These are phyloP conservation scores for Leccinum variicolor DNA, from an alignment of 768 basidiomycete genomes.

Conservation along the genomic window DNA sequence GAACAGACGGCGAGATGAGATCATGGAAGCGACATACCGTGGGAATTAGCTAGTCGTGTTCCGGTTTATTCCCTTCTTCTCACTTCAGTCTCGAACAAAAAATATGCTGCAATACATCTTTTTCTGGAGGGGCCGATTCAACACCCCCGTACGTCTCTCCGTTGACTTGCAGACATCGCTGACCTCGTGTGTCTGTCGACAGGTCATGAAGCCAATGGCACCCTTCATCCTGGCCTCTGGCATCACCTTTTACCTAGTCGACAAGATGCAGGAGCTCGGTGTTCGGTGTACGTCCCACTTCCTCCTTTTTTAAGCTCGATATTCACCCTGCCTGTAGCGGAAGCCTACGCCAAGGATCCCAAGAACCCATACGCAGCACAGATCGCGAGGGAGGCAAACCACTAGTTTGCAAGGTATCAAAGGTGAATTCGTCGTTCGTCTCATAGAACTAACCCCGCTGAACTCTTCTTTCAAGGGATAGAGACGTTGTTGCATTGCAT, in stretches of 20 bases:
- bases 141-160: constrained; percentile 23
- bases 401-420: constrained; percentile 21
- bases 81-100: background rate
- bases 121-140: constrained; percentile 28
- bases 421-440: constrained; percentile 1
- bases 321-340: constrained; percentile 40
- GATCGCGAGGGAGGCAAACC: constrained; percentile 59
- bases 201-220: constrained; percentile 76
- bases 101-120: constrained; percentile 24
- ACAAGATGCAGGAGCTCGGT: constrained; percentile 62
- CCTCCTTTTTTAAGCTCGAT: background rate
- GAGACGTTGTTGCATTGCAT: constrained; percentile 14
- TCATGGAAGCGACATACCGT: constrained; percentile 10
- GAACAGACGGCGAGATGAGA: constrained; percentile 9
- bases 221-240: constrained; percentile 70
- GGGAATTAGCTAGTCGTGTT: constrained; percentile 13
- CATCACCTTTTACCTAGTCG: constrained; percentile 65
- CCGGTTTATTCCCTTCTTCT: constrained; percentile 23
- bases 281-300: constrained; percentile 60
- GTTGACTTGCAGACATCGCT: background rate
- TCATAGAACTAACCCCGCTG: background rate
- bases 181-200: background rate
- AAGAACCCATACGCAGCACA: constrained; percentile 81
- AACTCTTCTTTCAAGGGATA: constrained; percentile 4
- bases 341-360: constrained; percentile 67